Evolutionary conservation across 768 basidiomycete genomes (phyloP).

Genomic region (Lactarius pseudohatsudake): DNA sequence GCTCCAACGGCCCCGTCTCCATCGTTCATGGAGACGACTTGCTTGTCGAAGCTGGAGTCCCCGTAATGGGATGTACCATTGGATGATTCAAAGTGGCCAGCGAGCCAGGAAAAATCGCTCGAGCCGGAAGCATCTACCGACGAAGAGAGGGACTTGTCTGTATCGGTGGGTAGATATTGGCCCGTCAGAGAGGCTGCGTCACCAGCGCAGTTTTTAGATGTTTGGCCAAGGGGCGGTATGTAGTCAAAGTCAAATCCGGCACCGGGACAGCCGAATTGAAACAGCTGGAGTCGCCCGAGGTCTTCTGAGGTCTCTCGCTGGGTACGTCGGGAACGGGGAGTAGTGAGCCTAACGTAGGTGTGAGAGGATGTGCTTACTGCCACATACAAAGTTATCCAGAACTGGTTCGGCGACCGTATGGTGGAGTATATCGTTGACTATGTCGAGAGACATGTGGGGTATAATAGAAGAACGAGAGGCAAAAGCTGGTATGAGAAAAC

Average conservation of each 20-base stretch:
- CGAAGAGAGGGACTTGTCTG: neutral
- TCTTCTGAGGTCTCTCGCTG: neutral
- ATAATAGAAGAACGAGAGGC: neutral
- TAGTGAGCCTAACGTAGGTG: neutral
- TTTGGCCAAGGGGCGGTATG: neutral
- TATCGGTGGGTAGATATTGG: neutral
- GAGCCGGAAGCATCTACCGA: neutral
- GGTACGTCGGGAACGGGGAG: neutral
- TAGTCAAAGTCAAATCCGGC: conserved; percentile 1
- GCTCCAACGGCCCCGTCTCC: neutral
- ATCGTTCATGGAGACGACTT: neutral
- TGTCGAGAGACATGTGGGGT: neutral
- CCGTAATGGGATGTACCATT: neutral
- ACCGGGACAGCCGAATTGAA: neutral
- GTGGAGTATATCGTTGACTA: neutral
- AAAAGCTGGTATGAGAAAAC: neutral
- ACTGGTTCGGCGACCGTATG: neutral
- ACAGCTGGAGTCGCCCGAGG: neutral
- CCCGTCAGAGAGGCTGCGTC: neutral
- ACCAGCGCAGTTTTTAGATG: neutral
- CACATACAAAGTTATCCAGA: conserved; percentile 11
- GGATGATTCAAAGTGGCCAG: neutral
- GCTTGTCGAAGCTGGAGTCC: neutral
- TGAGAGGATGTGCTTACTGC: neutral
- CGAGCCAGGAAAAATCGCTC: neutral